Evolutionary conservation across 441 rosid species (phyloP), one percentile per base, ranked within the genome.

Genomic region (Erysimum pusillum): DNA sequence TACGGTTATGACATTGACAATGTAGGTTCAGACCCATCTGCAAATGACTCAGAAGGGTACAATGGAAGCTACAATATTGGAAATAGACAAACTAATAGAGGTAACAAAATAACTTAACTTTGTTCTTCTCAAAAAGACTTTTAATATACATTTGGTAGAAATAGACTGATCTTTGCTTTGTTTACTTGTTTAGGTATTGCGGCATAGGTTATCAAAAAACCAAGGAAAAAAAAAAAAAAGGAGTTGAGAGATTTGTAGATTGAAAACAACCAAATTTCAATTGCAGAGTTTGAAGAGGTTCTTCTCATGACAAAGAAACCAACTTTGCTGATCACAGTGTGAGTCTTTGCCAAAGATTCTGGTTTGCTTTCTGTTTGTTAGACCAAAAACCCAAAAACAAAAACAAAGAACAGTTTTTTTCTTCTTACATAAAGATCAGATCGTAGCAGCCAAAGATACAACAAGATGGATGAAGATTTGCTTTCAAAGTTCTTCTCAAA

Each of bases 81-180:
- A 45, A 82, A 79, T 79, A 85, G 91, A 81, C 87, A 84, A 74
- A 38, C 91, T 39, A 67, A 73, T 86, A 87, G 89, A 87, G 91
- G 94, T 87, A 59, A 39, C 54, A 7, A 53, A 49, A 48, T 1
- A 18, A 60, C 14, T 20, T 42, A 52, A 35, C 20, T 49, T 67
- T 48, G 7, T 20, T 51, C 14, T 52, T 67, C 38, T 67, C n/a
- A 52, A 20, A 13, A 67, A 51, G 14, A 12, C 28, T 20, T 54
- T 9, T 9, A 63, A 42, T 46, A 11, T 54, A 34, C 65, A 20
- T 44, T 32, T 63, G 56, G 17, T 64, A 0, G n/a, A 57, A 36
- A 48, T 58, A 53, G 57, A 46, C 10, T 36, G 52, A 58, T 66
- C 14, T 46, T 49, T 67, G 36, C 14, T 67, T 66, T 67, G 9